These are phyloP conservation scores for Epipyxis sp. DNA, from an alignment of 108 stramenopile genomes.

Conservation along the genomic window DNA sequence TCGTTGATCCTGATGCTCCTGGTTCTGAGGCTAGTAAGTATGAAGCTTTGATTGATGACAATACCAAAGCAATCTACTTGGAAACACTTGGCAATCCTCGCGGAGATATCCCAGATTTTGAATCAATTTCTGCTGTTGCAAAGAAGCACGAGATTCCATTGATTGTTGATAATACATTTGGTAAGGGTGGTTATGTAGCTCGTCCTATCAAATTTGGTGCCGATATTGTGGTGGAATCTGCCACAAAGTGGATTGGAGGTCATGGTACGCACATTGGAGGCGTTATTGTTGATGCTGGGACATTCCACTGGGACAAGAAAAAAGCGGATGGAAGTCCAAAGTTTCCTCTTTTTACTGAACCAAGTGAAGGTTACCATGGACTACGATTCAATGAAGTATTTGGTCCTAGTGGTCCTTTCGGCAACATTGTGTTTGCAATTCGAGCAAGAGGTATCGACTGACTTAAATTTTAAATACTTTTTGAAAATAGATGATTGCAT, in stretches of 20 bases:
- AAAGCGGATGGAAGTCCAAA: constrained; percentile 44
- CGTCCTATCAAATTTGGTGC: constrained; percentile 75
- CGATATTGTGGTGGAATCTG: constrained; percentile 67
- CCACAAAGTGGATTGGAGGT: constrained; percentile 86
- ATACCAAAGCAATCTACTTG: constrained; percentile 72
- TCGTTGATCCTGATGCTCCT: constrained; percentile 62
- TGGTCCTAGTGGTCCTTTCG: no score
- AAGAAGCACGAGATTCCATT: constrained; percentile 63
- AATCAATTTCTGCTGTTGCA: constrained; percentile 59
- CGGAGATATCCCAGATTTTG: constrained; percentile 31
- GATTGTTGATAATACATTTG: constrained; percentile 81
- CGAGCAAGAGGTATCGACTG: no score
- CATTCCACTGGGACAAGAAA: constrained; percentile 70
- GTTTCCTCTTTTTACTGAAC: constrained; percentile 66
- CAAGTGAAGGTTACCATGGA: no score
- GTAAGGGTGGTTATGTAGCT: constrained; percentile 67
- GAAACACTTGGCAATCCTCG: constrained; percentile 36
- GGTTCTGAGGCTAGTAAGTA: constrained; percentile 60
- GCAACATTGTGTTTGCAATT: no score
- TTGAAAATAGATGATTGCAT: no score
- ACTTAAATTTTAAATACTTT: no score
- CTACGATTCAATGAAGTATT: no score
- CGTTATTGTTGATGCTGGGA: constrained; percentile 66
- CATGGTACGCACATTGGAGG: constrained; percentile 69
- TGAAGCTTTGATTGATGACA: constrained; percentile 64